phyloP scores from a whole-genome alignment of 139 green algal species.

The Chlorella sp. region DNA sequence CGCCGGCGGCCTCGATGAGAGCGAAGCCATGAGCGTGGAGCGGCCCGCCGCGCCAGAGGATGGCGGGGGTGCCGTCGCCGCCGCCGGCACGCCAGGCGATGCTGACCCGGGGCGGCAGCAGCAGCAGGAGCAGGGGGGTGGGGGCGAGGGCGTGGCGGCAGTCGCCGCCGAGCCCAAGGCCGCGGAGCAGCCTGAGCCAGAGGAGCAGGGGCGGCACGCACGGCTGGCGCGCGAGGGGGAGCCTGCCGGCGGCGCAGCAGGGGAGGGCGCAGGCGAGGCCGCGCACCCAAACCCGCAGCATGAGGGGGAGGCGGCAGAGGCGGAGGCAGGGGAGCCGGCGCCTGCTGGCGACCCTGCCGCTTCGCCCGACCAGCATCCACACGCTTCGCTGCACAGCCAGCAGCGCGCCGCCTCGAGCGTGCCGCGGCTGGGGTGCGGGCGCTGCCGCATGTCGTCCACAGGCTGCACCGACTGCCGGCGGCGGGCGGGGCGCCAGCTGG shows the following conservation, averaged over 20 bases:
- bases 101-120: no score
- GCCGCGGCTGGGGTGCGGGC: conserved; percentile 23
- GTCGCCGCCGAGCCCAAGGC: no score
- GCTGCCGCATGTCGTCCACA: conserved; percentile 3
- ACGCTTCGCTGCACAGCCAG: neutral
- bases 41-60: no score
- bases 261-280: neutral
- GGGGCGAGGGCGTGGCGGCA: no score
- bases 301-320: neutral
- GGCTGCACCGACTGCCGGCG: conserved; percentile 20
- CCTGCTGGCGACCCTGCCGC: neutral
- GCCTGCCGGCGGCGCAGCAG: neutral
- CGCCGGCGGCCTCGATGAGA: no score
- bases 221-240: neutral
- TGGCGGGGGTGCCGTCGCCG: no score
- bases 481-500: conserved; percentile 16
- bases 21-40: no score
- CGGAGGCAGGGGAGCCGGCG: neutral
- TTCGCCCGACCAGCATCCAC: neutral
- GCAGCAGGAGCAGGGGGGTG: no score
- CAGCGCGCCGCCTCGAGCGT: no score
- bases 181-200: neutral
- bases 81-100: no score
- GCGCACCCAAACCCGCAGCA: conserved; percentile 7
- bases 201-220: conserved; percentile 32